A percentile compares a stretch with the other conserved stretches of the same genome.
These are phyloP conservation scores for Stromatinia cepivora DNA, from an alignment of 2,329 filamentous ascomycete species.

Conservation along the genomic window DNA sequence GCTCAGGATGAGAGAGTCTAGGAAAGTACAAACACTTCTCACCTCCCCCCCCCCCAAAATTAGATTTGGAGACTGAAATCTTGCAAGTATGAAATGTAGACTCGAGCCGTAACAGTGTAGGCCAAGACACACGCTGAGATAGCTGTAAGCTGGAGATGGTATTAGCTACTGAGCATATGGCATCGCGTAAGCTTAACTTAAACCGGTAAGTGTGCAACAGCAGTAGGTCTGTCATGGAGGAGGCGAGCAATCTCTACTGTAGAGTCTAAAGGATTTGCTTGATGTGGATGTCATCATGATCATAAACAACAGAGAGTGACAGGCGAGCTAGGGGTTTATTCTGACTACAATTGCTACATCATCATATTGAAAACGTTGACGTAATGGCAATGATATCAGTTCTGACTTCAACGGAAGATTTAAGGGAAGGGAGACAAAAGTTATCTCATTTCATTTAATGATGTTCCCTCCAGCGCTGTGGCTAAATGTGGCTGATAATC, in stretches of 20 bases:
- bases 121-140: not conserved
- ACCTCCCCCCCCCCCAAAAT: too few relatives aligned
- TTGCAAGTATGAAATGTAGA: not conserved
- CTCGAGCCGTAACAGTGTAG: not conserved
- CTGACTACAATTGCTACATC: not conserved
- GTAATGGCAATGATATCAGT: too few relatives aligned
- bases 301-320: not conserved
- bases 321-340: slow-evolving; percentile 7
- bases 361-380: not conserved
- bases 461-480: not conserved
- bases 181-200: not conserved
- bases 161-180: not conserved
- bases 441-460: not conserved
- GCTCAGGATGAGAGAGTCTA: not conserved
- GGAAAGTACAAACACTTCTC: not conserved
- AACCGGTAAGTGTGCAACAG: too few relatives aligned
- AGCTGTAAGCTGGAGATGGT: not conserved
- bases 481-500: not conserved
- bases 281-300: not conserved
- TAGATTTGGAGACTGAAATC: not conserved
- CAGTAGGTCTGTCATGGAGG: not conserved
- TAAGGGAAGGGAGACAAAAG: not conserved
- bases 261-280: not conserved
- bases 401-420: not conserved
- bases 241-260: not conserved